These are phyloP conservation scores for Ophiostoma australiae DNA, from an alignment of 2,329 filamentous ascomycete genomes.

Conservation along the genomic window DNA sequence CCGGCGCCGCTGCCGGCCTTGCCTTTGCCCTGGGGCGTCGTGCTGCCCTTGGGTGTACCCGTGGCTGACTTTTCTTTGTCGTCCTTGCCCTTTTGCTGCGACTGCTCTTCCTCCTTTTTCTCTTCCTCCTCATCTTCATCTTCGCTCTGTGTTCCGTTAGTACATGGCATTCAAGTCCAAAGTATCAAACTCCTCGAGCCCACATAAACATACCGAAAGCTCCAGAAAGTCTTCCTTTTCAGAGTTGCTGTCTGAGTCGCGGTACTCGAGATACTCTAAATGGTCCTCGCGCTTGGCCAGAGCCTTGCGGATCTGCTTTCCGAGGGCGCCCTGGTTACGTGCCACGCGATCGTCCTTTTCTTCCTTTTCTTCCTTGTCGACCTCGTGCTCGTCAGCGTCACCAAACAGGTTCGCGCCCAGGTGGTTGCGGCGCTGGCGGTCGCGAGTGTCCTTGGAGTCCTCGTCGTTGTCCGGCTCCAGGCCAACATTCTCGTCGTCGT, in stretches of 20 bases:
- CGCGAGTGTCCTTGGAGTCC: constrained; percentile 66
- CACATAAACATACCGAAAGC: constrained; percentile 34
- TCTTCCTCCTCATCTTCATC: constrained; percentile 33
- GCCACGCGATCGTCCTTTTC: constrained; percentile 62
- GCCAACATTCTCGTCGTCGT: constrained; percentile 75
- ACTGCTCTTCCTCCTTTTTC: constrained; percentile 51
- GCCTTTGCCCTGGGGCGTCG: constrained; percentile 47
- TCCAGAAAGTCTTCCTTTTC: constrained; percentile 35
- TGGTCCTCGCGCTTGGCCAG: constrained; percentile 82
- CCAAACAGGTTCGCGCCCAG: constrained; percentile 82
- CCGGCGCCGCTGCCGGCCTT: constrained; percentile 36
- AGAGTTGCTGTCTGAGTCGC: constrained; percentile 69
- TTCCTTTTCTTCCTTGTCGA: constrained; percentile 70
- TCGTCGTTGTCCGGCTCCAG: constrained; percentile 78
- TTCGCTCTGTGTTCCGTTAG: constrained; percentile 39
- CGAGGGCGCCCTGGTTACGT: constrained; percentile 63
- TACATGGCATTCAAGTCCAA: neutral
- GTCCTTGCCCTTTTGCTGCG: constrained; percentile 43
- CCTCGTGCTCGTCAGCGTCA: constrained; percentile 61
- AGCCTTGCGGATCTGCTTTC: constrained; percentile 74
- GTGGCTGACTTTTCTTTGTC: constrained; percentile 47
- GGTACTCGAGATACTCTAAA: constrained; percentile 80
- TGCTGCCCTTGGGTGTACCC: constrained; percentile 64
- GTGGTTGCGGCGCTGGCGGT: constrained; percentile 72
- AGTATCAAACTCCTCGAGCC: neutral